These are phyloP conservation scores for Sugiyamaella marilandica DNA, from an alignment of 805 yeast genomes.

Conservation along the genomic window DNA sequence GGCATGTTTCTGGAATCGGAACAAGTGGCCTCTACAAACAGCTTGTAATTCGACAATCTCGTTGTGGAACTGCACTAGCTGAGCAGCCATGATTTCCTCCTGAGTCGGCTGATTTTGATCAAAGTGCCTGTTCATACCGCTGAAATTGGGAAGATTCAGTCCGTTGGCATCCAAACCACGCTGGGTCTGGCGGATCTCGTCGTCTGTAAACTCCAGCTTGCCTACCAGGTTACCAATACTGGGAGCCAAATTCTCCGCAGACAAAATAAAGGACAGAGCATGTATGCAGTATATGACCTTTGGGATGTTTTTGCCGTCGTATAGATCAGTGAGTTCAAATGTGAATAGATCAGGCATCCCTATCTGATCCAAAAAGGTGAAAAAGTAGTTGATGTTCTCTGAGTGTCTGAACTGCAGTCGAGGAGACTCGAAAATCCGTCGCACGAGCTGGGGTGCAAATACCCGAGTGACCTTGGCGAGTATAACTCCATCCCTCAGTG, in stretches of 20 bases:
- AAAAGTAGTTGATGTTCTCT: conserved; percentile 84
- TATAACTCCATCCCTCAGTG: conserved; percentile 77
- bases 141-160: conserved; percentile 72
- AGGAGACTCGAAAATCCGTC: conserved; percentile 50
- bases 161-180: conserved; percentile 57
- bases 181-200: conserved; percentile 65
- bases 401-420: conserved; percentile 83
- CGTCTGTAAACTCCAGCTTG: conserved; percentile 55
- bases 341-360: conserved; percentile 82
- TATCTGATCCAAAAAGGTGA: conserved; percentile 58
- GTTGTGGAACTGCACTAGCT: conserved; percentile 29
- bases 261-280: conserved; percentile 73
- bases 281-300: conserved; percentile 91
- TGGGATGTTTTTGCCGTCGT: conserved; percentile 87
- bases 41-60: conserved; percentile 58
- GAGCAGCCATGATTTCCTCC: conserved; percentile 30
- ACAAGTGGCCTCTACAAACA: conserved; percentile 36
- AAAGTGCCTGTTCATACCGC: conserved; percentile 44
- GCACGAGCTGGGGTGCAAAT: conserved; percentile 62
- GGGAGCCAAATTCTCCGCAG: conserved; percentile 53
- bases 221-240: conserved; percentile 60
- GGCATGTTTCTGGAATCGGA: conserved; percentile 61
- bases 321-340: conserved; percentile 88
- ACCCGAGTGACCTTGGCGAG: conserved; percentile 72
- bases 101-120: conserved; percentile 30